phyloP scores from a whole-genome alignment of 352 stramenopile genomes.

The Phytophthora pseudosyringae region DNA sequence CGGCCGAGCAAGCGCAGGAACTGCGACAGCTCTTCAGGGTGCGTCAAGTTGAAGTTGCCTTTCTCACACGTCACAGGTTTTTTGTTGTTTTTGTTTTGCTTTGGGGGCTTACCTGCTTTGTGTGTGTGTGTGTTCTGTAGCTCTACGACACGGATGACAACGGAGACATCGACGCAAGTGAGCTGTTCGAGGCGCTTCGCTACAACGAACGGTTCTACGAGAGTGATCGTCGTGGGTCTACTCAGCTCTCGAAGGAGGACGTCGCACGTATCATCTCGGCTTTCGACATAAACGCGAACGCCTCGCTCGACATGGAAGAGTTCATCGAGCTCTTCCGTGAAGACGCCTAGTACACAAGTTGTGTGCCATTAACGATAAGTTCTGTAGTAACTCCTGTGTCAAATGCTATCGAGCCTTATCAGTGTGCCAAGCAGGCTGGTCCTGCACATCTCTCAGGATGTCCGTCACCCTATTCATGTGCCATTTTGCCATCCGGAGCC shows the following conservation, averaged over 20 bases:
- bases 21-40: conserved; percentile 69
- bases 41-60: conserved; percentile 34
- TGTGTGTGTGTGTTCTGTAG: conserved; percentile 9
- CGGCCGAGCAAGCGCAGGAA: conserved; percentile 62
- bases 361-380: background rate
- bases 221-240: conserved; percentile 32
- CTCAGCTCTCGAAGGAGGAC: conserved; percentile 60
- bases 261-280: conserved; percentile 74
- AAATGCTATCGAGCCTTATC: too few relatives aligned
- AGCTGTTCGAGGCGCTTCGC: conserved; percentile 66
- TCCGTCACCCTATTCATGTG: conserved; percentile 8
- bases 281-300: conserved; percentile 80
- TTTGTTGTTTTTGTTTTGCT: background rate
- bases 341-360: conserved; percentile 40
- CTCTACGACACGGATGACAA: conserved; percentile 77
- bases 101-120: background rate
- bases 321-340: conserved; percentile 86
- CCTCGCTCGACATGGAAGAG: conserved; percentile 73
- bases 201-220: conserved; percentile 85
- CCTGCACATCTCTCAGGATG: conserved; percentile 23
- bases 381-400: too few relatives aligned
- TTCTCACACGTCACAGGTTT: conserved; percentile 34
- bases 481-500: too few relatives aligned
- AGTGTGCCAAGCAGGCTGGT: background rate
- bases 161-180: conserved; percentile 70